Evolutionary conservation across 495 filamentous ascomycete genomes (phyloP).

Genomic region (Clavariopsis aquatica): DNA sequence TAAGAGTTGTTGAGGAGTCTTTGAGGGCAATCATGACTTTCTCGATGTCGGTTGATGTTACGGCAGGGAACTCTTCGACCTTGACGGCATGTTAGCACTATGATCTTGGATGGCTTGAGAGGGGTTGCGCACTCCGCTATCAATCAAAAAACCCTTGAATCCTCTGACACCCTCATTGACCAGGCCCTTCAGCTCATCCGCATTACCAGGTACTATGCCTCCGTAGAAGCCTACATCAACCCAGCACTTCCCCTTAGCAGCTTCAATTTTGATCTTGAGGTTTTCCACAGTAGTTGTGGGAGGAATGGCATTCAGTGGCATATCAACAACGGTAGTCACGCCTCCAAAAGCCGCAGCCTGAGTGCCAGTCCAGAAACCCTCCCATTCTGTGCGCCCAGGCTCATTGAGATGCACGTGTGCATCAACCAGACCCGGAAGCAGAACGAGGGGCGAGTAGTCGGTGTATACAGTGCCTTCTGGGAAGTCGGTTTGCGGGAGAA

Average conservation of each 20-base stretch:
- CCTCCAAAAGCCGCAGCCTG: constrained; percentile 92
- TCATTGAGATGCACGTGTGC: constrained; percentile 98
- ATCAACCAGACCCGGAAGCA: constrained; percentile 92
- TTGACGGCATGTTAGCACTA: constrained; percentile 20
- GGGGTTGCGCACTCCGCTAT: constrained; percentile 75
- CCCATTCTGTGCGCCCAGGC: constrained; percentile 97
- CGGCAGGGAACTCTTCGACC: constrained; percentile 95
- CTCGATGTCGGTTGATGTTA: constrained; percentile 74
- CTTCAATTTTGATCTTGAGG: constrained; percentile 79
- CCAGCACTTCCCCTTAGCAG: constrained; percentile 91
- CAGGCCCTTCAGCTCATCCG: constrained; percentile 72
- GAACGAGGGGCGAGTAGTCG: constrained; percentile 82
- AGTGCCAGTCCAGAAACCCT: constrained; percentile 93
- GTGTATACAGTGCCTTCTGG: constrained; percentile 69
- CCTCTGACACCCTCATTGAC: constrained; percentile 85
- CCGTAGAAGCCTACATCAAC: constrained; percentile 99
- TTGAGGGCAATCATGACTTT: constrained; percentile 77
- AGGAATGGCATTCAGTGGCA: constrained; percentile 97
- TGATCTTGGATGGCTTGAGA: background rate
- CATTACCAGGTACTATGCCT: constrained; percentile 90
- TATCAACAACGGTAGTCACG: constrained; percentile 97
- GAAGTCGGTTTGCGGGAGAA: constrained; percentile 73
- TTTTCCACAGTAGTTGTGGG: constrained; percentile 87
- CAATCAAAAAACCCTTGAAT: constrained; percentile 97
- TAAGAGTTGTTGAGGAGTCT: constrained; percentile 78